Percentiles rank a stretch among this genome's conserved stretches.
Evolutionary conservation across 306 rosid species (phyloP).

Genomic region (Abrus precatorius): DNA sequence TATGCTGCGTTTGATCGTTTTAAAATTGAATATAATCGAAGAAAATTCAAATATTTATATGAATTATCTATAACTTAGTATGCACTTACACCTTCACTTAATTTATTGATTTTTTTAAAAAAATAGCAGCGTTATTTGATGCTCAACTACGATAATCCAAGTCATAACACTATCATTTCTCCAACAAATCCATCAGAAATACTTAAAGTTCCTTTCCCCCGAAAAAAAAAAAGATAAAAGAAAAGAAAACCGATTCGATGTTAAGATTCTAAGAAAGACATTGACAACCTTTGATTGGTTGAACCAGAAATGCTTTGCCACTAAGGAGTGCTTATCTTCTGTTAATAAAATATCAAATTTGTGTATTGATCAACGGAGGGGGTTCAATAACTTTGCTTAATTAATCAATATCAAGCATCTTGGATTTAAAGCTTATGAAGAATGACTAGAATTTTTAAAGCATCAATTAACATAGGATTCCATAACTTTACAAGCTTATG

Average conservation of each 20-base stretch:
- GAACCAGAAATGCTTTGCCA: neutral
- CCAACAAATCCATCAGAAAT: slow-evolving; percentile 9
- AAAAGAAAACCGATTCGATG: neutral
- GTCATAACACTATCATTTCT: neutral
- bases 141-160: neutral
- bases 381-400: slow-evolving; percentile 50
- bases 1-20: neutral
- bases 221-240: neutral
- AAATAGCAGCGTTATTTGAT: neutral
- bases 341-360: neutral
- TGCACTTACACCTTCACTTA: neutral
- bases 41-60: neutral
- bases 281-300: slow-evolving; percentile 9
- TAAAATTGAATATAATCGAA: neutral
- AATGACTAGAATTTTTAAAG: slow-evolving; percentile 30
- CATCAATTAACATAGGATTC: slow-evolving; percentile 82
- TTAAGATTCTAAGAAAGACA: slow-evolving; percentile 27
- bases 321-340: slow-evolving; percentile 23
- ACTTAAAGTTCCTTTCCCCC: slow-evolving; percentile 18
- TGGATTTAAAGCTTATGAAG: slow-evolving; percentile 35
- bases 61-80: neutral
- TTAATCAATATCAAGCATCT: slow-evolving; percentile 46
- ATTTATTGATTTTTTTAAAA: neutral
- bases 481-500: slow-evolving; percentile 64
- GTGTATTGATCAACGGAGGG: slow-evolving; percentile 36